Evolutionary conservation across 306 rosid species (phyloP).

Genomic region (Astragalus membranaceus): DNA sequence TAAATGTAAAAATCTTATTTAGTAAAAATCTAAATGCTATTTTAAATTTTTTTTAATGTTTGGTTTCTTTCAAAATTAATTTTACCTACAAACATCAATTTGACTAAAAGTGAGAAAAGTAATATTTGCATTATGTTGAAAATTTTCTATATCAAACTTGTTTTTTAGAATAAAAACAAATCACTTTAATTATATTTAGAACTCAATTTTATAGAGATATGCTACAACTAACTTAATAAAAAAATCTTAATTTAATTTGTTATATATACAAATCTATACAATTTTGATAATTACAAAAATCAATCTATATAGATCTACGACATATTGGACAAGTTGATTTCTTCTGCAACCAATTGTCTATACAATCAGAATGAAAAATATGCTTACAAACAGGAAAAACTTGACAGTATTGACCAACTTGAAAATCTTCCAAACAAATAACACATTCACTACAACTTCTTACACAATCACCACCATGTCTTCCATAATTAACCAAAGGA

Average conservation of each 20-base stretch:
- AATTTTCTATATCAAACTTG: no score
- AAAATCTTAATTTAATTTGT: neutral
- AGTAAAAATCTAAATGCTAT: no score
- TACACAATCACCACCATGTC: conserved; percentile 2
- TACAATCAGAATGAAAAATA: conserved; percentile 54
- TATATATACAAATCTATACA: neutral
- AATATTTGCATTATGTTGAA: no score
- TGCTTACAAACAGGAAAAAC: conserved; percentile 47
- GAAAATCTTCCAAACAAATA: conserved; percentile 60
- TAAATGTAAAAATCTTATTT: no score
- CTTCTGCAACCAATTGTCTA: conserved; percentile 45
- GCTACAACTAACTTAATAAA: no score
- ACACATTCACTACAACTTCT: conserved; percentile 31
- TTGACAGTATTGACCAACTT: conserved; percentile 40
- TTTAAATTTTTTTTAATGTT: no score
- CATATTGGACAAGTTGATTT: conserved; percentile 40
- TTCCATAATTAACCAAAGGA: conserved; percentile 37
- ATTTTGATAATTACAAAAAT: neutral
- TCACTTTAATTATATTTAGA: no score
- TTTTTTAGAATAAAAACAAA: no score
- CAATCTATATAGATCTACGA: conserved; percentile 12
- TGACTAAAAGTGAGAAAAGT: no score
- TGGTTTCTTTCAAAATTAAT: no score
- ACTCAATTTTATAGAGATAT: no score
- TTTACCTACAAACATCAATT: no score